Percentiles rank a stretch among this genome's conserved stretches.
phyloP scores from a whole-genome alignment of 2,329 filamentous ascomycete species.

The Ilyonectria destructans region DNA sequence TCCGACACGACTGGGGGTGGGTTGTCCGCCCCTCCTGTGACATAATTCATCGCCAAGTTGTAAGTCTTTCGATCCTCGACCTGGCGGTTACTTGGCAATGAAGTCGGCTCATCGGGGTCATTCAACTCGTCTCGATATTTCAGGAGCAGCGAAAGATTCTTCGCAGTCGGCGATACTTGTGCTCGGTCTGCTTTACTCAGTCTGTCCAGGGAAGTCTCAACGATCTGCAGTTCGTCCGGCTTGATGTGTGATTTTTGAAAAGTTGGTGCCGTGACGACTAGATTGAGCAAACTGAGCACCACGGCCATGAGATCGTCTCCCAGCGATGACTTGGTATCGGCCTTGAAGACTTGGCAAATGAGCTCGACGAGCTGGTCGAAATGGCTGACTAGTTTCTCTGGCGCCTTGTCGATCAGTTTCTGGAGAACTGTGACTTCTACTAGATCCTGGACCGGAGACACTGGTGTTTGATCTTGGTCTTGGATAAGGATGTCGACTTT shows the following conservation, averaged over 20 bases:
- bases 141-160: constrained; percentile 71
- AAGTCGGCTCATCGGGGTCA: constrained; percentile 56
- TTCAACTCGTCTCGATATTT: constrained; percentile 71
- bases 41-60: constrained; percentile 75
- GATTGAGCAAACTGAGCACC: constrained; percentile 74
- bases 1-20: constrained; percentile 79
- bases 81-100: constrained; percentile 63
- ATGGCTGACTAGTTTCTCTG: constrained; percentile 75
- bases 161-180: constrained; percentile 68
- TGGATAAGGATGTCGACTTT: constrained; percentile 52
- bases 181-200: constrained; percentile 57
- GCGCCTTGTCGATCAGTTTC: constrained; percentile 74
- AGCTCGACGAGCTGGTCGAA: constrained; percentile 78
- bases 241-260: constrained; percentile 68
- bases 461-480: constrained; percentile 45
- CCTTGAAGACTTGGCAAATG: constrained; percentile 72
- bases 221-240: constrained; percentile 58
- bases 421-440: constrained; percentile 76
- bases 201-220: constrained; percentile 66
- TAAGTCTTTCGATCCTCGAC: constrained; percentile 76
- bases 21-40: constrained; percentile 71
- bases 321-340: constrained; percentile 59
- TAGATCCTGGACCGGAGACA: constrained; percentile 65
- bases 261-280: constrained; percentile 71
- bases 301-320: constrained; percentile 68